These are phyloP conservation scores for Chenopodium berlandieri DNA, from an alignment of 148 eudicot species.

Conservation along the genomic window DNA sequence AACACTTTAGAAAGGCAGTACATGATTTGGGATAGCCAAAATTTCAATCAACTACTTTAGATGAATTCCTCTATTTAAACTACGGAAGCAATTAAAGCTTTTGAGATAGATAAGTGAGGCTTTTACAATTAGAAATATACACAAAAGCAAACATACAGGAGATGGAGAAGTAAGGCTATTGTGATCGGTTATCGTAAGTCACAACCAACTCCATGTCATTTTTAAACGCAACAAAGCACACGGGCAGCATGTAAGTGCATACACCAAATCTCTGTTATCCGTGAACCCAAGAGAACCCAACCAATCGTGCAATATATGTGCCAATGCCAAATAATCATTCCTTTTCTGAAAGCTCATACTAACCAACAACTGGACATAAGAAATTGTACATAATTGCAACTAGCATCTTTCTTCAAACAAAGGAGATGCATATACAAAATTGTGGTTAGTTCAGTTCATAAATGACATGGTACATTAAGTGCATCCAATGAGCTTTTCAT, in stretches of 20 bases:
- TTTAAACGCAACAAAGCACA: background rate
- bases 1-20: background rate
- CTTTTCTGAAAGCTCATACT: background rate
- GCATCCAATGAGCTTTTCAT: too few relatives aligned
- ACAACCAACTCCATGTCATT: background rate
- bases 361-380: background rate
- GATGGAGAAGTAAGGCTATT: background rate
- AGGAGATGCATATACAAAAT: background rate
- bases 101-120: too few relatives aligned
- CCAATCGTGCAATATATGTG: background rate
- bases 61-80: background rate
- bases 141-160: background rate
- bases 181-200: background rate
- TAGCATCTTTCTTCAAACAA: too few relatives aligned
- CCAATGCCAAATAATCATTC: background rate
- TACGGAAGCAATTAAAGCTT: background rate
- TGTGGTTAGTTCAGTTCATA: too few relatives aligned
- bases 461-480: background rate
- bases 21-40: background rate
- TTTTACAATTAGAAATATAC: too few relatives aligned
- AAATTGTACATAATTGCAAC: background rate
- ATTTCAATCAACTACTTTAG: background rate
- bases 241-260: background rate
- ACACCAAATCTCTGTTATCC: background rate
- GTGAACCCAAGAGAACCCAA: too few relatives aligned